Conservation (phyloP, 2,329 filamentous ascomycete genomes). For the Verticillium tricorpus region DNA sequence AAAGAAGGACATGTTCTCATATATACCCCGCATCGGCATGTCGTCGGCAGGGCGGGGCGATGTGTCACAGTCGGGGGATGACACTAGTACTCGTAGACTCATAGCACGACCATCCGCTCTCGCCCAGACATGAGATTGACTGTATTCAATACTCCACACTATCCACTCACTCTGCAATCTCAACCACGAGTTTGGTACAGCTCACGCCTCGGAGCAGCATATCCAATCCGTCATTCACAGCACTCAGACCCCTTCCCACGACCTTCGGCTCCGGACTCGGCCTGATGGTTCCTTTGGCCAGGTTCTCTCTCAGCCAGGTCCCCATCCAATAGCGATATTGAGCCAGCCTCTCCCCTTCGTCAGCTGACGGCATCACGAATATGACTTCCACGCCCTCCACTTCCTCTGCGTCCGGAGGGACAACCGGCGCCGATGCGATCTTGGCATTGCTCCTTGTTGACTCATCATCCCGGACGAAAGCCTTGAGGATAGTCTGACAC, state of each 20-base stretch:
- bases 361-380: constrained; percentile 30
- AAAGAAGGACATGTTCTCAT: too few species aligned
- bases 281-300: constrained; percentile 24
- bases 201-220: constrained; percentile 31
- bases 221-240: constrained; percentile 33
- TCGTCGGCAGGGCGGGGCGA: too few species aligned
- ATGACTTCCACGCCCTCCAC: constrained; percentile 29
- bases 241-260: constrained; percentile 28
- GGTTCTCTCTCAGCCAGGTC: constrained; percentile 24
- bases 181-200: constrained; percentile 36
- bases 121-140: too few species aligned
- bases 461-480: too few species aligned
- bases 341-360: constrained; percentile 25
- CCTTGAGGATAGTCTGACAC: too few species aligned
- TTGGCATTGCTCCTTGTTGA: constrained; percentile 14
- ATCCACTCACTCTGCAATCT: constrained; percentile 24
- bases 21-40: too few species aligned
- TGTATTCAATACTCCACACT: too few species aligned
- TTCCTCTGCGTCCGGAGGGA: constrained; percentile 23
- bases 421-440: constrained; percentile 29
- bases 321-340: constrained; percentile 37
- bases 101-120: too few species aligned
- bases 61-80: too few species aligned
- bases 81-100: too few species aligned
- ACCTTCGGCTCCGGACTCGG: constrained; percentile 33